These are phyloP conservation scores for Exophiala sp. DNA, from an alignment of 2,329 filamentous ascomycete genomes.

Conservation along the genomic window DNA sequence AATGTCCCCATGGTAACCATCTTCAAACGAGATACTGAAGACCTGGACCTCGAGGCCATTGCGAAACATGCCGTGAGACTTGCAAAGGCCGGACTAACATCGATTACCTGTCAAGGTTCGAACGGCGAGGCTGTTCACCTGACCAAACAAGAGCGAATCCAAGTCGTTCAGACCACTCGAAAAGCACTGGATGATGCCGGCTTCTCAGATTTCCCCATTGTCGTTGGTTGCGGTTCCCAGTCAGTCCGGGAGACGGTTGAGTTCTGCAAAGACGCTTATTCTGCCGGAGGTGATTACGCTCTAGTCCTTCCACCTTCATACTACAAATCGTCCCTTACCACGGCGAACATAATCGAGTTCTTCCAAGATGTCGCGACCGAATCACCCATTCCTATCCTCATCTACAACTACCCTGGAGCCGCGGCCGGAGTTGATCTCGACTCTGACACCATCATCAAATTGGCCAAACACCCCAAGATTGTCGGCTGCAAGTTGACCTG, in stretches of 20 bases:
- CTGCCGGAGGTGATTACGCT: conserved; percentile 66
- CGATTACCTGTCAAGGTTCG: conserved; percentile 70
- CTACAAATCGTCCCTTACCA: conserved; percentile 62
- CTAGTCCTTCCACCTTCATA: conserved; percentile 71
- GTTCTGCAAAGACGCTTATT: conserved; percentile 62
- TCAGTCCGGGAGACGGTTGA: conserved; percentile 67
- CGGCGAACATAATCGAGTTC: conserved; percentile 55
- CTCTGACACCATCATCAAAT: conserved; percentile 56
- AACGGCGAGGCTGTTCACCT: conserved; percentile 80
- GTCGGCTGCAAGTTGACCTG: conserved; percentile 67
- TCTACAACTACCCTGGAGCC: conserved; percentile 68
- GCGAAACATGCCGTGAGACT: conserved; percentile 59
- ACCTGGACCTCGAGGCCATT: conserved; percentile 59
- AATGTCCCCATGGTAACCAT: conserved; percentile 72
- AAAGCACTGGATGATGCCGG: conserved; percentile 62
- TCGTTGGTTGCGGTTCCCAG: conserved; percentile 69
- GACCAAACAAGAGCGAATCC: conserved; percentile 61
- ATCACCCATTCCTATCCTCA: conserved; percentile 57
- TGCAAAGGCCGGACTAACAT: conserved; percentile 64
- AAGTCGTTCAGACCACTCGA: conserved; percentile 64
- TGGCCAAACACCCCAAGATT: conserved; percentile 58
- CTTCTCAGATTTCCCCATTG: conserved; percentile 58
- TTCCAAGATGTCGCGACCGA: conserved; percentile 60
- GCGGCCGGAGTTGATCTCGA: conserved; percentile 62
- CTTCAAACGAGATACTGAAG: conserved; percentile 59